Conservation (phyloP, 139 green algal genomes). For the Limnomonas spitsbergensis region DNA sequence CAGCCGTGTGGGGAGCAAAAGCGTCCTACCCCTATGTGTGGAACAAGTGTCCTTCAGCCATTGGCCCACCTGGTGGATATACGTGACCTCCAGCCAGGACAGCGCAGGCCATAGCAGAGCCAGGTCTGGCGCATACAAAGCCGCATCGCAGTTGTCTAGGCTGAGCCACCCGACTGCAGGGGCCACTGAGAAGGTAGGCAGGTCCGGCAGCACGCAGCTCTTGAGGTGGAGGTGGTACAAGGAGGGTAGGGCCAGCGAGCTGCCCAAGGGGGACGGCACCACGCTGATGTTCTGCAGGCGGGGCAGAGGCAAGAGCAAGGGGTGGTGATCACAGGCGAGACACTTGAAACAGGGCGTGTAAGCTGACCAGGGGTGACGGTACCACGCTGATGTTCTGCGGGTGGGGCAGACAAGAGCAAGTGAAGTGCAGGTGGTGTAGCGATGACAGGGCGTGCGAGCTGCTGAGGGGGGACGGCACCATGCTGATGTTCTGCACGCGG, state of each 20-base stretch:
- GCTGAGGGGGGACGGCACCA: neutral
- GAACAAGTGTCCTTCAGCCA: no score
- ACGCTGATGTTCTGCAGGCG: slow-evolving; percentile 14
- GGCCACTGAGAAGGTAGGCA: neutral
- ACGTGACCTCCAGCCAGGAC: slow-evolving; percentile 22
- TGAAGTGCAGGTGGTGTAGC: slow-evolving; percentile 17
- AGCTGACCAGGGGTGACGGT: no score
- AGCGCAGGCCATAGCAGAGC: neutral
- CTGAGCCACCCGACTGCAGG: slow-evolving; percentile 16
- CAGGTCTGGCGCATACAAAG: slow-evolving; percentile 8
- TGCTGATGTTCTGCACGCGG: slow-evolving; percentile 14
- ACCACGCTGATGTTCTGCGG: no score
- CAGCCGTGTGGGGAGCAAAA: no score
- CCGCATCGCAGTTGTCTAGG: slow-evolving; percentile 17
- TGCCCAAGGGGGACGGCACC: neutral
- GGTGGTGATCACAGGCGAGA: no score
- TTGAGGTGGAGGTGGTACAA: slow-evolving; percentile 22
- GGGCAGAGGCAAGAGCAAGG: no score
- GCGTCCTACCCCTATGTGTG: no score
- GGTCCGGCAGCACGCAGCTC: slow-evolving; percentile 11
- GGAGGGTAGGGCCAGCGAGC: neutral
- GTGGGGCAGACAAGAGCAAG: no score
- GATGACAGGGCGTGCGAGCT: neutral
- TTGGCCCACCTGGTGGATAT: neutral
- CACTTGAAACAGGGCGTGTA: no score